phyloP scores from a whole-genome alignment of 805 yeast genomes.

The Pichia scutulata region DNA sequence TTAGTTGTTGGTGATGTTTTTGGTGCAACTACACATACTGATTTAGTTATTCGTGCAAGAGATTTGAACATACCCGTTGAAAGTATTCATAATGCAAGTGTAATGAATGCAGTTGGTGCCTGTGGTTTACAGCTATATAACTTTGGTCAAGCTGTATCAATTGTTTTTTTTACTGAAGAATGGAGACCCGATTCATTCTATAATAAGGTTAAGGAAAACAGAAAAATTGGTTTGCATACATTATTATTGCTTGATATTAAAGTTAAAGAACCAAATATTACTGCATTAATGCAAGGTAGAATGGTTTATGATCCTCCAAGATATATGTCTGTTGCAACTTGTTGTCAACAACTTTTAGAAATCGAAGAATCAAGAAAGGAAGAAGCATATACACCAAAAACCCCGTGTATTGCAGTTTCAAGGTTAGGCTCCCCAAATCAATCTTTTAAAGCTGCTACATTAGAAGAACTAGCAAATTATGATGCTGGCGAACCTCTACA shows the following conservation, averaged over 20 bases:
- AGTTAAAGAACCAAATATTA: conserved; percentile 93
- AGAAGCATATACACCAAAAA: conserved; percentile 71
- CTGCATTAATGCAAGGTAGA: conserved; percentile 89
- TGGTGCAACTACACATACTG: conserved; percentile 98
- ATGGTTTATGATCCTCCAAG: conserved; percentile 93
- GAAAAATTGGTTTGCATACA: conserved; percentile 88
- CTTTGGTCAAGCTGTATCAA: conserved; percentile 95
- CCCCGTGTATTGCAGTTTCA: conserved; percentile 92
- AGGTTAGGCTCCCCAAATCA: conserved; percentile 86
- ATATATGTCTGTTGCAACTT: conserved; percentile 87
- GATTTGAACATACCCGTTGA: conserved; percentile 73
- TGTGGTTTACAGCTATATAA: conserved; percentile 93
- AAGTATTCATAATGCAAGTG: conserved; percentile 89
- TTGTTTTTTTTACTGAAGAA: conserved; percentile 88
- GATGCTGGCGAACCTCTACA: conserved; percentile 95
- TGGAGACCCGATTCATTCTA: conserved; percentile 98
- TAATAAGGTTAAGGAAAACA: conserved; percentile 78
- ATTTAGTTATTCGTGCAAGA: conserved; percentile 83
- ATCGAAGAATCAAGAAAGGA: conserved; percentile 73
- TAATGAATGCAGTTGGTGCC: conserved; percentile 97
- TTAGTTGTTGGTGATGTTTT: conserved; percentile 96
- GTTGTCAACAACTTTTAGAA: conserved; percentile 82
- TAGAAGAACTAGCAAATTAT: conserved; percentile 66
- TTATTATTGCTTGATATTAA: conserved; percentile 82
- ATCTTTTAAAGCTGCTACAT: conserved; percentile 75